A percentile compares a stretch with the other conserved stretches of the same genome.
phyloP scores from a whole-genome alignment of 1,284 basidiomycete species.

The Bjerkandera adusta region DNA sequence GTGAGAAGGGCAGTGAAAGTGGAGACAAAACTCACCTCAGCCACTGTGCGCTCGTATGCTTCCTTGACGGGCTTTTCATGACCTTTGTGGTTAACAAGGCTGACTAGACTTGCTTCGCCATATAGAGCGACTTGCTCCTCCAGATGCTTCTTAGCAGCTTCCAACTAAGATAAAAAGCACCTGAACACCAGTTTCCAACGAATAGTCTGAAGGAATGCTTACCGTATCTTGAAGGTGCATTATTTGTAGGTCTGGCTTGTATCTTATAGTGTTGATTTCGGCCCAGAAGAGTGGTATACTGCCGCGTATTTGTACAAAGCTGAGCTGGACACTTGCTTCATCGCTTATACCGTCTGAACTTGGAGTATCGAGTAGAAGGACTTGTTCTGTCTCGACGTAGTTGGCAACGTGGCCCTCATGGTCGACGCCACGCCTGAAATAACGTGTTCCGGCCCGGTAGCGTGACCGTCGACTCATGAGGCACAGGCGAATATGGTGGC shows the following conservation, averaged over 20 bases:
- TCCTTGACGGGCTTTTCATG: slow-evolving; percentile 96
- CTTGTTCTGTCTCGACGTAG: slow-evolving; percentile 94
- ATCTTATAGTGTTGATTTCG: slow-evolving; percentile 94
- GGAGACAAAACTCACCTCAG: no score
- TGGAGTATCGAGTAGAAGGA: slow-evolving; percentile 73
- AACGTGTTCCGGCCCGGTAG: slow-evolving; percentile 93
- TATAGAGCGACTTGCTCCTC: slow-evolving; percentile 76
- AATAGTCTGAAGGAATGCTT: slow-evolving; percentile 29
- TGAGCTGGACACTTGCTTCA: slow-evolving; percentile 61
- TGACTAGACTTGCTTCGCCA: slow-evolving; percentile 83
- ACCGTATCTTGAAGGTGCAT: slow-evolving; percentile 91
- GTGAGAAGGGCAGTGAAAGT: no score
- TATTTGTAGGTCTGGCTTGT: slow-evolving; percentile 95
- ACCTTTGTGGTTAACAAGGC: slow-evolving; percentile 94
- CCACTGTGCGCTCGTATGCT: slow-evolving; percentile 83
- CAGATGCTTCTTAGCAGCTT: slow-evolving; percentile 76
- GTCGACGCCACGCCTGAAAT: slow-evolving; percentile 95
- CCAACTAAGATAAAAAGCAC: slow-evolving; percentile 43
- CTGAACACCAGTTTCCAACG: slow-evolving; percentile 4
- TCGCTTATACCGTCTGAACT: slow-evolving; percentile 43
- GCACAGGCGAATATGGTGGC: slow-evolving; percentile 79
- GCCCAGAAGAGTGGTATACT: slow-evolving; percentile 97
- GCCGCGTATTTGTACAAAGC: slow-evolving; percentile 93
- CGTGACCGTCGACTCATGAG: slow-evolving; percentile 93
- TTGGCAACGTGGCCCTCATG: slow-evolving; percentile 82